phyloP scores from a whole-genome alignment of 2,329 filamentous ascomycete genomes.

The Xylaria sp. region DNA sequence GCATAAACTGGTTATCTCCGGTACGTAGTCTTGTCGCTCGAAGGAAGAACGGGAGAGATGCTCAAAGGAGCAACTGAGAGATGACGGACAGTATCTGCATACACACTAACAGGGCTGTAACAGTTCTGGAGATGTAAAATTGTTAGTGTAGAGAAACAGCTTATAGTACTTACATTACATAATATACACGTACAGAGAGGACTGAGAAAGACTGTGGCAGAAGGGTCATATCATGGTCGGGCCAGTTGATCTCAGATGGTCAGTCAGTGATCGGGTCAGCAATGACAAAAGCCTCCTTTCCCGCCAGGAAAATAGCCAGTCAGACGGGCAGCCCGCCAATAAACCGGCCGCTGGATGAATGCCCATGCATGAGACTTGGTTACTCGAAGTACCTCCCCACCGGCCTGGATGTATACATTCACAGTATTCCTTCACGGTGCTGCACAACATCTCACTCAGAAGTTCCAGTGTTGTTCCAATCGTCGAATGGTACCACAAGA shows the following conservation, averaged over 20 bases:
- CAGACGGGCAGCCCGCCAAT: slow-evolving; percentile 27
- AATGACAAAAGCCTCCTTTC: slow-evolving; percentile 21
- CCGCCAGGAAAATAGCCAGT: slow-evolving; percentile 4
- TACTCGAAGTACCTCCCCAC: background rate
- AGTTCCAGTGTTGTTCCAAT: background rate
- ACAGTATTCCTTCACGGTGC: background rate
- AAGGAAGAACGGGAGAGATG: background rate
- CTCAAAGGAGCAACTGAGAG: slow-evolving; percentile 8
- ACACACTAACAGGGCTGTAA: background rate
- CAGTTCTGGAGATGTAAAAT: no score
- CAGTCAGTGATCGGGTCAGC: slow-evolving; percentile 11
- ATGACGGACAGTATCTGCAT: background rate
- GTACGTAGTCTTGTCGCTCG: background rate
- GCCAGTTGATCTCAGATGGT: background rate
- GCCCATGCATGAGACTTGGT: background rate
- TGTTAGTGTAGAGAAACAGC: no score
- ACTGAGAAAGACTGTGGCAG: background rate
- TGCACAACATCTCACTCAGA: background rate
- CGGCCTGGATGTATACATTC: background rate
- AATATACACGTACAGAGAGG: background rate
- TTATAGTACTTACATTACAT: background rate
- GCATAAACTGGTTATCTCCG: slow-evolving; percentile 18
- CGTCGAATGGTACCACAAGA: background rate
- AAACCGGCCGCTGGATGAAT: background rate
- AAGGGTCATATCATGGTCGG: slow-evolving; percentile 1